These are phyloP conservation scores for Diddensiella transvaalensis DNA, from an alignment of 805 yeast genomes.

Conservation along the genomic window DNA sequence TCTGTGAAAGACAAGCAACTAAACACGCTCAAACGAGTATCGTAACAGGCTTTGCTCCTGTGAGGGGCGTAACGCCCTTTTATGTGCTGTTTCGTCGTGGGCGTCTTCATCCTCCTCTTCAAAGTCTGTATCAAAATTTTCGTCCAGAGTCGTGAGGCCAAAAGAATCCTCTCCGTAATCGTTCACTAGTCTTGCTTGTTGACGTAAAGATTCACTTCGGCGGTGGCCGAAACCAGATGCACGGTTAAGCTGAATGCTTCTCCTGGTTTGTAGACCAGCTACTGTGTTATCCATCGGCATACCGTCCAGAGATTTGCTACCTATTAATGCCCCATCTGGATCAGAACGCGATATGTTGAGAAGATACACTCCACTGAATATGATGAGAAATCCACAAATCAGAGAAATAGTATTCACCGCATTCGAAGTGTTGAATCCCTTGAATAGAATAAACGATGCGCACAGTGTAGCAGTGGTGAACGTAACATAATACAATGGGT, in stretches of 20 bases:
- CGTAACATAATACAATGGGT: conserved; percentile 85
- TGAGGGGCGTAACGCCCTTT: neutral
- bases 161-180: conserved; percentile 34
- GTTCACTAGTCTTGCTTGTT: conserved; percentile 25
- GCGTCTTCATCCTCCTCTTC: conserved; percentile 9
- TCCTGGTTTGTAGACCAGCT: conserved; percentile 70
- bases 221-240: conserved; percentile 25
- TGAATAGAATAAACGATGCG: conserved; percentile 81
- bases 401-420: conserved; percentile 76
- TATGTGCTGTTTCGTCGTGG: neutral
- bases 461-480: conserved; percentile 83
- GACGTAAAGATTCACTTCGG: conserved; percentile 29
- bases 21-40: conserved; percentile 1
- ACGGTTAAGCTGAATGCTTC: conserved; percentile 67
- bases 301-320: conserved; percentile 58
- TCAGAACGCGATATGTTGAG: conserved; percentile 67
- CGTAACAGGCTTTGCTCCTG: neutral
- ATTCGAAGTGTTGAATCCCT: conserved; percentile 81
- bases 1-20: no score
- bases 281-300: conserved; percentile 83
- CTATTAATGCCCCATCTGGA: conserved; percentile 30
- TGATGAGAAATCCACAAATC: conserved; percentile 79
- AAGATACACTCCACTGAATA: conserved; percentile 82
- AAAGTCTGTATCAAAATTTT: conserved; percentile 13
- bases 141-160: conserved; percentile 35